Evolutionary conservation across 2,329 filamentous ascomycete species (phyloP).

Genomic region (Fonsecaea erecta): DNA sequence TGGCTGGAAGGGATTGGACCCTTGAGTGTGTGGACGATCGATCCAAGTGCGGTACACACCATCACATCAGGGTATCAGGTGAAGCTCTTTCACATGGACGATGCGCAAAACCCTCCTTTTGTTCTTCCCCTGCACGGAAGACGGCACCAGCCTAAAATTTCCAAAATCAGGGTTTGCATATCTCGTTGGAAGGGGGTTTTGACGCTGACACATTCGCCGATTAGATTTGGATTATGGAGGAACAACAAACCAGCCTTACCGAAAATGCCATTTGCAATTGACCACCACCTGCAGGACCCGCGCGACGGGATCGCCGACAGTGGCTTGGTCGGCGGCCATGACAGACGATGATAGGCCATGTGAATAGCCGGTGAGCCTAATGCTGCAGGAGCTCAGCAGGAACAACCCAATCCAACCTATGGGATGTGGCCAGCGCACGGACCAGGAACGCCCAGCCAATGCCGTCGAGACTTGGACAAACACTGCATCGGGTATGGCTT

Average conservation of each 20-base stretch:
- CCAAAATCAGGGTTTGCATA: background rate
- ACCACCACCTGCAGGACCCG: conserved; percentile 7
- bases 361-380: background rate
- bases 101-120: background rate
- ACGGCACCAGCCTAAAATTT: background rate
- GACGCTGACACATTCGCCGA: background rate
- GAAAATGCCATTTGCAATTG: conserved; percentile 4
- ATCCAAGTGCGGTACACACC: background rate
- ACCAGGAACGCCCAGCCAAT: background rate
- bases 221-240: conserved; percentile 35
- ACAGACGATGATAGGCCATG: background rate
- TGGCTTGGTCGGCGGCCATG: background rate
- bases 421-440: background rate
- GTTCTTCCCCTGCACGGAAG: background rate
- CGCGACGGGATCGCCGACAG: conserved; percentile 9
- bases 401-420: background rate
- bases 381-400: background rate
- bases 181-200: background rate
- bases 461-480: conserved; percentile 3
- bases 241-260: background rate
- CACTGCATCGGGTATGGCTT: conserved; percentile 6
- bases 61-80: background rate
- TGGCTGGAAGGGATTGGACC: background rate
- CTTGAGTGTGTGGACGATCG: background rate
- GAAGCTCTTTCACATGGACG: background rate